Conservation (phyloP, 768 basidiomycete genomes). For the Lactarius evosmus region DNA sequence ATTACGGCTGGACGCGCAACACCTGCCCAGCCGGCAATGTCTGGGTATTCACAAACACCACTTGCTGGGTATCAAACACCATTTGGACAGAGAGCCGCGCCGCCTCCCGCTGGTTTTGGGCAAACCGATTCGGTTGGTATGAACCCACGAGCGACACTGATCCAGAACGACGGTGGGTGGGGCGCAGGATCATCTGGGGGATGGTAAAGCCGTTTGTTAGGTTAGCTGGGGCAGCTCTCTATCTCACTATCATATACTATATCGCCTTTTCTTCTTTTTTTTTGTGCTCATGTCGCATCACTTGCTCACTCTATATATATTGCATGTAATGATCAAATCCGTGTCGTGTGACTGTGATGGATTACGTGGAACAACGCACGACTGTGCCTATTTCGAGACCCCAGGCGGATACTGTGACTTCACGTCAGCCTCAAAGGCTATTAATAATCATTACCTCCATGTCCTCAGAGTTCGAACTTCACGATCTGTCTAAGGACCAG, state of each 20-base stretch:
- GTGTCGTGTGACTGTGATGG: slow-evolving; percentile 16
- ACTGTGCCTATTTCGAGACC: neutral
- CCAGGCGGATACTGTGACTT: neutral
- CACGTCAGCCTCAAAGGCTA: neutral
- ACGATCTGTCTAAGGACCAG: slow-evolving; percentile 35
- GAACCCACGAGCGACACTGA: slow-evolving; percentile 64
- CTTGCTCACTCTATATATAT: slow-evolving; percentile 1
- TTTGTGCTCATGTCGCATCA: neutral
- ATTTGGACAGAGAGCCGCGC: slow-evolving; percentile 47
- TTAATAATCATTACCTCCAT: neutral
- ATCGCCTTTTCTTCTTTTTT: slow-evolving; percentile 22
- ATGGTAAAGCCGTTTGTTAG: slow-evolving; percentile 30
- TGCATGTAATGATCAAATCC: slow-evolving; percentile 6
- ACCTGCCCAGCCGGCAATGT: slow-evolving; percentile 31
- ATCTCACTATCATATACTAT: slow-evolving; percentile 28
- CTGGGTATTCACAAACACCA: slow-evolving; percentile 36
- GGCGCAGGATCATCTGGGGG: slow-evolving; percentile 33
- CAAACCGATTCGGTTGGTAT: slow-evolving; percentile 52
- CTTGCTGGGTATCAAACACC: slow-evolving; percentile 35
- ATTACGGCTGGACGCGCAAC: slow-evolving; percentile 36
- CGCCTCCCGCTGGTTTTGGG: slow-evolving; percentile 40
- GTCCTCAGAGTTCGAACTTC: slow-evolving; percentile 38
- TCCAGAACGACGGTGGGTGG: slow-evolving; percentile 49
- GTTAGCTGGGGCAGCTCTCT: slow-evolving; percentile 11
- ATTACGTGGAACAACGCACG: neutral